Evolutionary conservation across 139 green algal species (phyloP).

Genomic region (Mesostigma viride): DNA sequence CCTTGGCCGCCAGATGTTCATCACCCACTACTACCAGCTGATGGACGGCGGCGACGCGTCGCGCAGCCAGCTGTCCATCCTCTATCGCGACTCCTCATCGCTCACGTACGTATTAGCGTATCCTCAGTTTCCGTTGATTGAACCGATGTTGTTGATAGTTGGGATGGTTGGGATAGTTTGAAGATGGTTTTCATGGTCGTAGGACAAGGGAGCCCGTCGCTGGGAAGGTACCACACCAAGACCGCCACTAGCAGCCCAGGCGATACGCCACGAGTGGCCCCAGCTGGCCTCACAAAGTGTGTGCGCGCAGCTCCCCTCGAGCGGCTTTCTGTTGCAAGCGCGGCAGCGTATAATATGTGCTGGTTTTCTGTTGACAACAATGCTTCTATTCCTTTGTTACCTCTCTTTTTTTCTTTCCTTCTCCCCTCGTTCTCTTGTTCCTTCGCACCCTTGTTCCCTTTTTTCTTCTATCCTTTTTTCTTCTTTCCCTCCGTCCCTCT

Average conservation of each 20-base stretch:
- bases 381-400: no score
- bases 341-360: not conserved
- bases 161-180: no score
- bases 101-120: conserved; percentile 12
- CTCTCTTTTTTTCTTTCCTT: not conserved
- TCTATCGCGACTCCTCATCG: not conserved
- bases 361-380: no score
- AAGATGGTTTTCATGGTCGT: no score
- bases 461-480: no score
- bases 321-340: not conserved
- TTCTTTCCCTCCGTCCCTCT: not conserved
- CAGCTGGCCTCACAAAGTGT: not conserved
- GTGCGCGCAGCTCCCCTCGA: not conserved
- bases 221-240: not conserved
- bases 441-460: no score
- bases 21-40: conserved; percentile 29
- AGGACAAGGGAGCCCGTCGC: not conserved
- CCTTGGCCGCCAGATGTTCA: conserved; percentile 39
- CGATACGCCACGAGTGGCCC: not conserved
- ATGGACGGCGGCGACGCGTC: conserved; percentile 20
- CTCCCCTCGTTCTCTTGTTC: not conserved
- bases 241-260: not conserved
- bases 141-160: no score
- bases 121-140: no score
- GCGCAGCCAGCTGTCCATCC: not conserved